A percentile compares a stretch with the other conserved stretches of the same genome.
These are phyloP conservation scores for Calonectria naviculata DNA, from an alignment of 2,329 filamentous ascomycete species.

Conservation along the genomic window DNA sequence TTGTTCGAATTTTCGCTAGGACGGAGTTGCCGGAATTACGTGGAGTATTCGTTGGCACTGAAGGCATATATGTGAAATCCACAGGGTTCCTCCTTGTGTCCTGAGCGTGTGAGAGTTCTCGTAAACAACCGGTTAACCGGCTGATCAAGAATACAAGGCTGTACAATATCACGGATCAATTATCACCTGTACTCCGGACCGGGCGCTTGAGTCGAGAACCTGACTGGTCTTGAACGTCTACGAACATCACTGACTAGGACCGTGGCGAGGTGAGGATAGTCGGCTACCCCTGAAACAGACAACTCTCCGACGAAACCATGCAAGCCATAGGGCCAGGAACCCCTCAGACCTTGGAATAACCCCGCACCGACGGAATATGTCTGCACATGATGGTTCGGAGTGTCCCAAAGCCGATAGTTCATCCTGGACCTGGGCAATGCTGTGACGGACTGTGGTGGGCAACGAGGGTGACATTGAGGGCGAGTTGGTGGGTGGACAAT, in stretches of 20 bases:
- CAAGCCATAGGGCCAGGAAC: background rate
- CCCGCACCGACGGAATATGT: conserved; percentile 3
- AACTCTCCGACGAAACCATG: conserved; percentile 15
- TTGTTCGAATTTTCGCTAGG: too few species aligned
- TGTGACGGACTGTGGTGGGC: background rate
- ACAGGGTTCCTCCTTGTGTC: background rate
- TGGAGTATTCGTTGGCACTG: background rate
- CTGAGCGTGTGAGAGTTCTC: background rate
- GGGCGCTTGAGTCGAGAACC: background rate
- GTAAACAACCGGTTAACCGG: background rate
- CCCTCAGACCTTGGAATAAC: background rate
- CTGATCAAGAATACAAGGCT: background rate
- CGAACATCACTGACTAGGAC: background rate
- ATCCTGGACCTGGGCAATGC: background rate
- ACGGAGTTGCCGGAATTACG: background rate
- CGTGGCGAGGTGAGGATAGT: background rate
- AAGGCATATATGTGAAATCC: background rate
- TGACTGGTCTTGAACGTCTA: background rate
- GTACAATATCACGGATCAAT: background rate
- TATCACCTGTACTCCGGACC: background rate
- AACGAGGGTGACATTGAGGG: background rate
- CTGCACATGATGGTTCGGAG: conserved; percentile 4
- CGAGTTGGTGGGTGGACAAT: background rate
- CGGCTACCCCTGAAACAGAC: conserved; percentile 16
- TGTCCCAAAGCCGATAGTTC: background rate